A percentile compares a stretch with the other conserved stretches of the same genome.
Evolutionary conservation across 192 early-diverging fungal species (phyloP).

Genomic region (Coemansia sp.): DNA sequence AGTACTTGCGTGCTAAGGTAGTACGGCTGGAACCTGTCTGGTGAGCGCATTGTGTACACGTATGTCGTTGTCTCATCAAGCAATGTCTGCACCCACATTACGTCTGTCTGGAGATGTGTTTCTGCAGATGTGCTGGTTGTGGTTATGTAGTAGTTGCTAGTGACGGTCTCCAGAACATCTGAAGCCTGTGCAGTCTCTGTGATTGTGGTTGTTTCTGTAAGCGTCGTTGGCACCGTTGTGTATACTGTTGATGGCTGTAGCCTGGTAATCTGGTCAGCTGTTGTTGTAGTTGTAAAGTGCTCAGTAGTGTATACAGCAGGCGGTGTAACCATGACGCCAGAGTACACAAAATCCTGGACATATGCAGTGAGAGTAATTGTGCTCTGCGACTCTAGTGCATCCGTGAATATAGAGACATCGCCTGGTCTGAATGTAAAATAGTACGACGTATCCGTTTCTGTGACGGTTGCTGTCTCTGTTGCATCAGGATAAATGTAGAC

Average conservation of each 20-base stretch:
- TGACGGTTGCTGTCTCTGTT: not conserved
- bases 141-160: not conserved
- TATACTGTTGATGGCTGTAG: not conserved
- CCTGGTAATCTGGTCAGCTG: not conserved
- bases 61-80: not conserved
- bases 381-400: not conserved
- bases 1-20: not conserved
- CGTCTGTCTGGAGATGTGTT: not conserved
- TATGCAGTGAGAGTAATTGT: not conserved
- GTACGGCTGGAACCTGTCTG: not conserved
- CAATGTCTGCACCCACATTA: not conserved
- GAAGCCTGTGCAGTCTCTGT: not conserved
- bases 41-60: not conserved
- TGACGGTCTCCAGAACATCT: not conserved
- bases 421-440: not conserved
- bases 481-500: not conserved
- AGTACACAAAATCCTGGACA: not conserved
- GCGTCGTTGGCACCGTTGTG: not conserved
- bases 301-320: not conserved
- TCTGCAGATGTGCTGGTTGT: not conserved
- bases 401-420: not conserved
- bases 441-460: not conserved
- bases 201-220: not conserved
- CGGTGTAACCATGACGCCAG: not conserved
- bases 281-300: not conserved